Evolutionary conservation across 192 early-diverging fungal species (phyloP).

Genomic region (Chytriomyces confervae): DNA sequence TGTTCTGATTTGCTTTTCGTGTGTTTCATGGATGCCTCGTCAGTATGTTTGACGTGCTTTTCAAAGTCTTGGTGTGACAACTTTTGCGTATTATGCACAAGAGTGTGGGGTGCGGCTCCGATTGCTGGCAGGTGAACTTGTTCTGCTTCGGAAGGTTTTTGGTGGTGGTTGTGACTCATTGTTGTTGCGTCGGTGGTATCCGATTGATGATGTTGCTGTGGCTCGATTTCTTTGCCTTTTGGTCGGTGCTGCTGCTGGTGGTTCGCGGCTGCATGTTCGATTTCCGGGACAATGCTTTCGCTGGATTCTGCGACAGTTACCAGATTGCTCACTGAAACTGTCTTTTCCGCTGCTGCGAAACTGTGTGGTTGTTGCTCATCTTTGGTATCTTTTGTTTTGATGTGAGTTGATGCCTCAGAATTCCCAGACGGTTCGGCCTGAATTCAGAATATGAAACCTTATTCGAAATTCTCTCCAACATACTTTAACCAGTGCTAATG

Average conservation of each 20-base stretch:
- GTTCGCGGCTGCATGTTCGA: neutral
- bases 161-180: no score
- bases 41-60: neutral
- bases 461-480: no score
- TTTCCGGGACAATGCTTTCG: neutral
- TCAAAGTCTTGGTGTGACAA: neutral
- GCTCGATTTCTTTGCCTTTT: constrained; percentile 29
- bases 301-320: constrained; percentile 7
- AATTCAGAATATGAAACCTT: neutral
- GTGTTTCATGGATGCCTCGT: neutral
- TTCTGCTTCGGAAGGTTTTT: constrained; percentile 14
- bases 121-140: constrained; percentile 22
- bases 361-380: neutral
- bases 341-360: no score
- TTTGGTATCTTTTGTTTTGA: neutral
- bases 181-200: no score
- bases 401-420: neutral
- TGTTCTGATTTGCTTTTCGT: neutral
- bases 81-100: no score
- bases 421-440: neutral
- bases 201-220: neutral
- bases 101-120: neutral
- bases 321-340: neutral
- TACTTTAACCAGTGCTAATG: neutral
- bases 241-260: constrained; percentile 4